phyloP scores from a whole-genome alignment of 306 rosid species.

The Crataegus laevigata region DNA sequence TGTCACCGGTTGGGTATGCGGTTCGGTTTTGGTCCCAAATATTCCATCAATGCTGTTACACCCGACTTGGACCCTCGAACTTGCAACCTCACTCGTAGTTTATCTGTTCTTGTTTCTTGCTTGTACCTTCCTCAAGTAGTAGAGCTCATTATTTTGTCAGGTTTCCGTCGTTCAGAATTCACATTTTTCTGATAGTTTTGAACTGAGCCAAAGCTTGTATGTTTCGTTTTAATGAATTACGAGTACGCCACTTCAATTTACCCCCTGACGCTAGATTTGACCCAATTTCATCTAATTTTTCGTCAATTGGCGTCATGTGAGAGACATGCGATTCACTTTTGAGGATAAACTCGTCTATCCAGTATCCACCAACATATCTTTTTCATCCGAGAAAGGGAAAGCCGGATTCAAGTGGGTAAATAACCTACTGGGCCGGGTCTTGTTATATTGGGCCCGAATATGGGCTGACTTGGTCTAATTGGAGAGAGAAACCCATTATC shows the following conservation, averaged over 20 bases:
- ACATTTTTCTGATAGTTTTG: conserved; percentile 9
- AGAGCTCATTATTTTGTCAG: conserved; percentile 12
- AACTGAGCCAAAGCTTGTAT: conserved; percentile 14
- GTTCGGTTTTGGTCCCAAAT: conserved; percentile 69
- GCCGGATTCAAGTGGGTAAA: too few species aligned
- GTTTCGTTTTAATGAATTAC: background rate
- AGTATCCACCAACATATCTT: too few species aligned
- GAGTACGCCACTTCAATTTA: background rate
- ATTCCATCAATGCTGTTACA: conserved; percentile 68
- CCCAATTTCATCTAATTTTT: too few species aligned
- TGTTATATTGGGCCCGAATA: too few species aligned
- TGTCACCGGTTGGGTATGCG: conserved; percentile 77
- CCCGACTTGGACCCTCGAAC: conserved; percentile 89
- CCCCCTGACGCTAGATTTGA: too few species aligned
- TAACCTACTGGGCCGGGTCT: too few species aligned
- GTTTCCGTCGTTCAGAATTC: background rate
- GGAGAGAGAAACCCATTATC: background rate
- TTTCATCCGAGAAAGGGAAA: too few species aligned
- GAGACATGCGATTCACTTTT: too few species aligned
- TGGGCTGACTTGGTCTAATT: too few species aligned
- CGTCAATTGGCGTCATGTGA: too few species aligned
- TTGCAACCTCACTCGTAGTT: conserved; percentile 72
- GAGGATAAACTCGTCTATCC: too few species aligned
- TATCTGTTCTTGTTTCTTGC: conserved; percentile 66
- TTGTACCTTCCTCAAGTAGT: conserved; percentile 89